Evolutionary conservation across 768 basidiomycete genomes (phyloP).

Genomic region (Tricholoma bakamatsutake): DNA sequence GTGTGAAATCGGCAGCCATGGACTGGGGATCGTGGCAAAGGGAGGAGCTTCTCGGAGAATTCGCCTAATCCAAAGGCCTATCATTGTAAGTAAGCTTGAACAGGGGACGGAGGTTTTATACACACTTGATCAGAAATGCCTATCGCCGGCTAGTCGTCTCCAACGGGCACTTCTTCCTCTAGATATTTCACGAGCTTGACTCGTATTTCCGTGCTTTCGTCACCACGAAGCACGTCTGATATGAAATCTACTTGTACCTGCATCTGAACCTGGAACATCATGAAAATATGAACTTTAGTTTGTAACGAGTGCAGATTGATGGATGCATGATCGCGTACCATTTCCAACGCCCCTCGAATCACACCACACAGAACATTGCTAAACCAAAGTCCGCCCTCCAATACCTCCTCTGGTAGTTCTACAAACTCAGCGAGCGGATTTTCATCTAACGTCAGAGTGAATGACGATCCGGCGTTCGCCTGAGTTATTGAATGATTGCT

Average conservation of each 20-base stretch:
- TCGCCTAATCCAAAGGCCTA: background rate
- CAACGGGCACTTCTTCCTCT: constrained; percentile 93
- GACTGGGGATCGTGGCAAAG: background rate
- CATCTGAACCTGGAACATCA: constrained; percentile 76
- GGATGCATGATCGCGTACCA: constrained; percentile 53
- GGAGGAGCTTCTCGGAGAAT: background rate
- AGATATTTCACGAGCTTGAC: constrained; percentile 87
- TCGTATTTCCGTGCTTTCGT: constrained; percentile 89
- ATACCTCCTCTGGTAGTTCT: constrained; percentile 88
- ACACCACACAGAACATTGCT: constrained; percentile 96
- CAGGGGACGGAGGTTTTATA: background rate
- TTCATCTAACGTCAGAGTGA: constrained; percentile 86
- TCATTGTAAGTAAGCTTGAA: constrained; percentile 1
- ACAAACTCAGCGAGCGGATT: constrained; percentile 97
- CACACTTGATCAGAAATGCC: background rate
- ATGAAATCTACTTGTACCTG: constrained; percentile 88
- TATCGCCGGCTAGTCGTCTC: constrained; percentile 63
- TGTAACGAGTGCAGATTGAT: background rate
- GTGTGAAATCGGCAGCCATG: background rate
- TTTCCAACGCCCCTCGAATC: constrained; percentile 87
- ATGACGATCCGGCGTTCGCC: constrained; percentile 49
- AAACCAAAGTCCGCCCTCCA: constrained; percentile 94
- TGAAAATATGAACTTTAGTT: background rate
- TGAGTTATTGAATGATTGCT: constrained; percentile 33
- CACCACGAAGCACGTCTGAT: constrained; percentile 87